Evolutionary conservation across 2,329 filamentous ascomycete species (phyloP).

Genomic region (Thielaviopsis populi): DNA sequence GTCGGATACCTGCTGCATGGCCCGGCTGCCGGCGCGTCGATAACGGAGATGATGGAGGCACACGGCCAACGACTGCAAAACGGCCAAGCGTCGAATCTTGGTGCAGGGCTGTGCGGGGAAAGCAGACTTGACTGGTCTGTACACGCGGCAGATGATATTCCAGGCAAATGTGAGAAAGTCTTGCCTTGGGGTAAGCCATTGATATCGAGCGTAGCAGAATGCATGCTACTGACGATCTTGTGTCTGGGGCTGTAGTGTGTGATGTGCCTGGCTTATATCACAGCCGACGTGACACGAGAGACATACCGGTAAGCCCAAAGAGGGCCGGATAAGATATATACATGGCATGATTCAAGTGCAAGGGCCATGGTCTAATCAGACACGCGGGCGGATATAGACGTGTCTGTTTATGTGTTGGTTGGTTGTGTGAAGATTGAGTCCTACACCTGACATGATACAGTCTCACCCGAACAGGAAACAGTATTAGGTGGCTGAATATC

Average conservation of each 20-base stretch:
- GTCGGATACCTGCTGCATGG: neutral
- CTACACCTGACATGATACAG: neutral
- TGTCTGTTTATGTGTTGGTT: neutral
- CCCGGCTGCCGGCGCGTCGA: neutral
- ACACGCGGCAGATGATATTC: neutral
- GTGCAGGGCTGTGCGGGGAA: neutral
- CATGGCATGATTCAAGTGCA: neutral
- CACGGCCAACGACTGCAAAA: neutral
- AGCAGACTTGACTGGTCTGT: neutral
- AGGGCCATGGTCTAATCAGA: neutral
- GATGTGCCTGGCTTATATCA: neutral
- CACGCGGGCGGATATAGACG: neutral
- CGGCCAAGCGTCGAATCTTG: no score
- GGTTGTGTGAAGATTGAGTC: neutral
- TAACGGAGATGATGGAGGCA: neutral
- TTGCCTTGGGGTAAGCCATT: neutral
- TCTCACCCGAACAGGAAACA: neutral
- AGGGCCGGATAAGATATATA: neutral
- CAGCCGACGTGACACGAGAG: neutral
- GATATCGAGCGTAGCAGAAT: neutral
- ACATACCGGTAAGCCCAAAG: neutral
- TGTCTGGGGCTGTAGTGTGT: neutral
- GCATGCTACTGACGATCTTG: neutral
- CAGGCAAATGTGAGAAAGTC: neutral
- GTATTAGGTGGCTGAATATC: neutral